Evolutionary conservation across 225 moss, liverwort and hornwort species (phyloP).

Genomic region (Climacium dendroides): DNA sequence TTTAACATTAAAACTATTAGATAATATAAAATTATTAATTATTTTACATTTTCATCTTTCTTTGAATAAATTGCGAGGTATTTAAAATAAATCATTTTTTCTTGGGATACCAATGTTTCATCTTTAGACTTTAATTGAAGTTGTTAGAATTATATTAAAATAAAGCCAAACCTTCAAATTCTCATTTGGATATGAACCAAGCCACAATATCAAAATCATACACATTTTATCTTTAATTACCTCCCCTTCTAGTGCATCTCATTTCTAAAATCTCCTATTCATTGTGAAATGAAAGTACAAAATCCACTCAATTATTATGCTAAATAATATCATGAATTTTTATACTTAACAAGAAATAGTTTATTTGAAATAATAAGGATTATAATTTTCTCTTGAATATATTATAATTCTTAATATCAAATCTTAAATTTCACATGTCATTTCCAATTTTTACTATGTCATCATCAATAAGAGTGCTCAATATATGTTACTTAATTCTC

Average conservation of each 20-base stretch:
- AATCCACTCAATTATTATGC: neutral
- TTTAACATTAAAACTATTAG: neutral
- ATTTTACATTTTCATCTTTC: neutral
- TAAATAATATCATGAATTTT: neutral
- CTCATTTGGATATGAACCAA: neutral
- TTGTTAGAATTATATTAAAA: neutral
- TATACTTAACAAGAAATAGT: neutral
- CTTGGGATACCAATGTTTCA: neutral
- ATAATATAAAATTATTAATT: neutral
- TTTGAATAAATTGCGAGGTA: neutral
- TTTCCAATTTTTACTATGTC: neutral
- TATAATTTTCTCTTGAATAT: neutral
- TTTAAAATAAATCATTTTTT: neutral
- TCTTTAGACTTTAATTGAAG: neutral
- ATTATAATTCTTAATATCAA: neutral
- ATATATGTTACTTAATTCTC: neutral
- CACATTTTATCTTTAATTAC: neutral
- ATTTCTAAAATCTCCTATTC: neutral
- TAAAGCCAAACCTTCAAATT: neutral
- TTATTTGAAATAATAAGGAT: neutral
- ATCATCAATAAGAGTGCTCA: neutral
- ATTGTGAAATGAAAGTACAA: accelerated
- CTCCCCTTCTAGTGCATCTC: neutral
- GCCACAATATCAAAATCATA: neutral
- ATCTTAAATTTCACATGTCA: neutral